Evolutionary conservation across 257 asterid genomes (phyloP), one percentile per base, ranked within the genome.

Genomic region (Solanum arcanum): DNA sequence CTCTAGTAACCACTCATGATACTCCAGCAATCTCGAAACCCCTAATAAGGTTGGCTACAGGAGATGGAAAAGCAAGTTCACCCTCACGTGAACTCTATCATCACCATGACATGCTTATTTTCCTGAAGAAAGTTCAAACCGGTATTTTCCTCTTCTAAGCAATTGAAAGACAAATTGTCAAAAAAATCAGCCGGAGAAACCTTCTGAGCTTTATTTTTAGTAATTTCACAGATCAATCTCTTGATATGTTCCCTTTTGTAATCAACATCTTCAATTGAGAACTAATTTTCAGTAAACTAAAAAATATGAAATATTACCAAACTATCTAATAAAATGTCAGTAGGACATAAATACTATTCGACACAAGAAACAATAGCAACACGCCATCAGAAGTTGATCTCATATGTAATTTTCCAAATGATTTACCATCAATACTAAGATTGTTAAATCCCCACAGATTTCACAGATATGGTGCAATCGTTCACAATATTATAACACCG

Each of bases 251-350:
- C 44, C 99, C 96, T 33, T 89, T 95, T 93, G 68, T 89, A 91
- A 21, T 97, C 93, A 86, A 95, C 98, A 91, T 95, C 98, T 68
- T 92, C 94, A 56, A 98, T 94, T 86, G 88, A 90, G 88, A 96
- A 95, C 98, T 97, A 96, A 69, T 91, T 90, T 90, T 90, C 35
- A 44, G 90, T 90, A 87, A 93, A 94, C 98, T 96, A 96, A 91
- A 93, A 86, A 33, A 33, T 33, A 87, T 42, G 72, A 49, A 88
- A 2, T 42, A 77, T 60, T 49, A 72, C 33, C 64, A n/a, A 33
- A 83, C 76, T 60, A 33, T 83, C 70, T 35, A 83, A 33, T 33
- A 73, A 42, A 77, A 14, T 14, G 25, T 14, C 37, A 41, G 83
- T 13, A 77, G 83, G 23, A 44, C 62, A 77, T 42, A 13, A 42